Evolutionary conservation across 352 stramenopile species (phyloP).

Genomic region (Globisporangium carolinianum): DNA sequence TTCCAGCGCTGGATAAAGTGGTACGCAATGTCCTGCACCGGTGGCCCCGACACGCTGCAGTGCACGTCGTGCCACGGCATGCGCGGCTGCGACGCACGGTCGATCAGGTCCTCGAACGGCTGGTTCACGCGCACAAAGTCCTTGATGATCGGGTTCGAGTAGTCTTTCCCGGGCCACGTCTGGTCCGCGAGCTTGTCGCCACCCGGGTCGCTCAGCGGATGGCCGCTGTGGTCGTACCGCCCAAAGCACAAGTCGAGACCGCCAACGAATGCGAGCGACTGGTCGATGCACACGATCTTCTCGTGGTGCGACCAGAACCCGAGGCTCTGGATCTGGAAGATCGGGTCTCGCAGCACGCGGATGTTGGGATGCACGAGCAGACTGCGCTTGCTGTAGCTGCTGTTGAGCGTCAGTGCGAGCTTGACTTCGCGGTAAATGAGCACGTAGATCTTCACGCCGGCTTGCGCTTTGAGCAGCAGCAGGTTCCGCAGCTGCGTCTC

Average conservation of each 20-base stretch:
- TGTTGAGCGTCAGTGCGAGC: conserved; percentile 84
- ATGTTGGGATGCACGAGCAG: conserved; percentile 84
- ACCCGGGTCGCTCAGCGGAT: conserved; percentile 65
- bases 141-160: conserved; percentile 88
- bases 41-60: conserved; percentile 71
- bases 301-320: conserved; percentile 92
- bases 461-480: conserved; percentile 69
- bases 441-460: conserved; percentile 86
- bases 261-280: conserved; percentile 74
- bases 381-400: conserved; percentile 75
- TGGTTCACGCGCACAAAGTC: conserved; percentile 85
- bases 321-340: conserved; percentile 86
- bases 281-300: conserved; percentile 90
- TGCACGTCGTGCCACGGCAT: conserved; percentile 90
- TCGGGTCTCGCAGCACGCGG: conserved; percentile 84
- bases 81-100: conserved; percentile 63
- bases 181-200: conserved; percentile 42
- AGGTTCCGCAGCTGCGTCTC: conserved; percentile 73
- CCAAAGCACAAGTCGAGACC: conserved; percentile 88
- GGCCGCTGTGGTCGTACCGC: conserved; percentile 76
- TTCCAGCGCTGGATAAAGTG: conserved; percentile 93
- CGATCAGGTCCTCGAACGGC: conserved; percentile 79
- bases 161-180: conserved; percentile 80
- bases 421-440: conserved; percentile 90
- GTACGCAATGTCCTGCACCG: conserved; percentile 80